Evolutionary conservation across 2,329 filamentous ascomycete species (phyloP), one percentile per base, ranked within the genome.

Genomic region (Seiridium cupressi): DNA sequence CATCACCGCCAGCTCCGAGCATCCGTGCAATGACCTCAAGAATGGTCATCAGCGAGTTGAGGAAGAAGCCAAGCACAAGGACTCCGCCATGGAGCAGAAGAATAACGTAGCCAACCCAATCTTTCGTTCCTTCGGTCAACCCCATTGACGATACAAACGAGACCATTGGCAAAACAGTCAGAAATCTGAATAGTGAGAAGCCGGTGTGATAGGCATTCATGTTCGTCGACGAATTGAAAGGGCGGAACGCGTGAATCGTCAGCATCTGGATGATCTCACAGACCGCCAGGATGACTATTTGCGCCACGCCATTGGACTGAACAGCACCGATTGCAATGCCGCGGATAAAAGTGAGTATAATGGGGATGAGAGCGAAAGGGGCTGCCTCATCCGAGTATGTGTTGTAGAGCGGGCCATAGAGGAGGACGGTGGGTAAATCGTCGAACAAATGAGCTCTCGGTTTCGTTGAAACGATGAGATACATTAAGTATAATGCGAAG

Each of bases 131-230:
- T 69, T 96, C 89, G 0, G 85, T 84, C 4, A 97, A 88, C 31
- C 87, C 89, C 3, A 99, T 82, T 1, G 90, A 89, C 1, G 94
- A 92, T 10, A 93, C 87, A 73, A 99, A 99, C 1, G 93, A 82
- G 40, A 93, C 85, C 80, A 91, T 92, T 58, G 94, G 78, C 58
- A 94, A 79, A 51, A 93, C 84, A 0, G 89, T 89, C 53, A 91
- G 76, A 38, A 97, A 88, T 40, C 95, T 88, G 11, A 96, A 79
- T 2, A 84, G 78, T 0, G 93, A 86, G 74, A 97, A 97, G 63
- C 93, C 86, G 2, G 90, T 91, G 69, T 98, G 93, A 66, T 97
- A 97, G 8, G 92, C 87, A 71, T 98, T 98, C 95, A 99, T 99
- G 35, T 94, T 97, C 0, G 95, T 98, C 31, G 93, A 88, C 2